Base-by-base conservation (phyloP, 208 protist genomes). In the Trichomonas vaginalis region DNA sequence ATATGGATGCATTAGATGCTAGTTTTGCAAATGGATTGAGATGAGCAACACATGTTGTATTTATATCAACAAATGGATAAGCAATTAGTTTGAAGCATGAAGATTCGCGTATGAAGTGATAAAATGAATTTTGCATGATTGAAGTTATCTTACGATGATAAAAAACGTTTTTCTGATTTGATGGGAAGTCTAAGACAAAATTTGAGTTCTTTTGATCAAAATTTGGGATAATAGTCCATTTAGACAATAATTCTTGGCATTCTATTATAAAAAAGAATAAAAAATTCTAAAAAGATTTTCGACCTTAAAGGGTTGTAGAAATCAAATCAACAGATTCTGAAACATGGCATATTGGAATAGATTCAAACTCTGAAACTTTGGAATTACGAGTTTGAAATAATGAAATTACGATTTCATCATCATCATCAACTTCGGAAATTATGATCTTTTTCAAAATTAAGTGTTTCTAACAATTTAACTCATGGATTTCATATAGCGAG, bases 171-270 rank as follows among this genome's bases (percentile, higher is more conserved):
- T 92, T 92, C 37, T 92, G 40, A 32, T 92, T 92, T 51, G 86
- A 45, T 42, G 40, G 86, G 10, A 92, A 45, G 37, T 32, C 45
- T 15, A 45, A 9, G 4, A 51, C 10, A 32, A 45, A 49, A 48
- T 42, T 4, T 48, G n/a, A 48, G 23, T 42, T 42, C 17, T 51
- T 32, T 4, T 42, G 45, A 51, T 92, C 86, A 92, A 40, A 12
- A n/a, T 92, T 92, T 51, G 86, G 45, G 39, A 92, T 92, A 39
- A 92, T 92, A 15, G 51, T 45, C 86, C 86, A 92, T 92, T 92
- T 45, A 32, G 51, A 92, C 27, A 92, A 92, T 6, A 48, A 51
- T n/a, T 51, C 45, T 40, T 17, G 27, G 48, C 15, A 35, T 51
- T 42, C 86, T 35, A 92, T 92, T 92, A 40, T 48, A 35, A 56